Evolutionary conservation across 1,284 basidiomycete species (phyloP), one percentile per base, ranked within the genome.

Genomic region (Sporisorium graminicola): DNA sequence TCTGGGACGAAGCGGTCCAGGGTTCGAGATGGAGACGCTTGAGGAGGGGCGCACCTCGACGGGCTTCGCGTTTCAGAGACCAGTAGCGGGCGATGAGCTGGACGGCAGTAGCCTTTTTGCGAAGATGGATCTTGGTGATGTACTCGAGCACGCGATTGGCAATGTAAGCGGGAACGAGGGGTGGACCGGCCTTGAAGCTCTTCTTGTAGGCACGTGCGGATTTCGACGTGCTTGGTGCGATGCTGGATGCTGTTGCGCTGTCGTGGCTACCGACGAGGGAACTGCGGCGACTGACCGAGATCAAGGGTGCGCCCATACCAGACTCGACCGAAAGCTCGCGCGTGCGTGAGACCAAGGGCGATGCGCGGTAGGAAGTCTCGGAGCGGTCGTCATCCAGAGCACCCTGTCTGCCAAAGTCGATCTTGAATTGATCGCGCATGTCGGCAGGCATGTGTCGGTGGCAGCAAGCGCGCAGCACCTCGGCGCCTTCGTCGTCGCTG

Each of bases 1-100:
- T 90, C 1, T 88, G 88, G 1, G 89, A 89, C 20, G 90, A 90
- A 1, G 94, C 93, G 0, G 96, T 97, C 97, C 96, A 99, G 0
- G 96, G 97, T 88, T 99, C 96, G 33, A 99, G 88, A 87, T 99
- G 95, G 58, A 99, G 86, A 54, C 97, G 87, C 86, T 98, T 99
- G 78, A 99, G 87, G 57, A 99, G 86, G 2, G 96, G 95, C 2
- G 97, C 97, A 3, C 97, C 97, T 46, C 96, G 88, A 67, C 96
- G 90, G 0, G 91, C 93, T 86, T 99, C 95, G 6, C 96, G 88
- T 86, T 99, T 98, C 86, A 99, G 86, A 83, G 95, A 98, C 96
- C 96, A 99, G 85, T 98, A 99, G 78, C 91, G 90, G 78, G 93
- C 95, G 37, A 96, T 88, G 80, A 91, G 87, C 55, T 91, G 89